Base-by-base conservation (phyloP, 2,329 filamentous ascomycete genomes). In the Alternaria burnsii region DNA sequence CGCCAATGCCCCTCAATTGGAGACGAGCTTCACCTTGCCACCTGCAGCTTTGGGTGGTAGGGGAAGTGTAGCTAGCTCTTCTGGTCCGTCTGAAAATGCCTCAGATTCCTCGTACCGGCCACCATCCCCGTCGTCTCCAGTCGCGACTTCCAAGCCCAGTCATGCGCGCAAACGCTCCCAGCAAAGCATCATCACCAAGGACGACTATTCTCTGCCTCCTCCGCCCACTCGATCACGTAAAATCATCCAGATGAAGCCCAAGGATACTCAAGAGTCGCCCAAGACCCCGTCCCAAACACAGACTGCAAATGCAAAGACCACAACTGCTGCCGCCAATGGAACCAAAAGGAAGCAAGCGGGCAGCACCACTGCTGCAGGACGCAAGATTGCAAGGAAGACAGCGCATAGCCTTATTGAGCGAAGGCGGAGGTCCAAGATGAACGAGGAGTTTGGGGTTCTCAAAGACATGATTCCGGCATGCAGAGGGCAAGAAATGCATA, bases 381-480 rank as follows among this genome's bases (percentile, higher is more conserved):
- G 93, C 57, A 98, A 97, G 82, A 96, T 95, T 68, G 94, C 95
- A 6, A 87, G 95, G 67, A 98, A 97, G 82, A 98, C 94, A 2
- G 95, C 95, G 11, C 95, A 99, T 75, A 97, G 93, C 73, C 81
- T 98, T 67, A 99, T 98, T 70, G 95, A 99, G 81, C 85, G 95
- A 46, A 84, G 94, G 59, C 84, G 95, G 71, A 85, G 95, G 63
- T 97, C 92, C 12, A 99, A 98, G 83, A 99, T 98, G 94, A 98
- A 99, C 70, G 94, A 98, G 77, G 95, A 98, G 80, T 98, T 98
- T 81, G 91, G 89, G 2, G 91, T 96, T 16, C 82, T 98, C 67
- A 98, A 98, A 81, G 87, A 90, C 71, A 93, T 99, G 91, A 96
- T 98, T 58, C 95, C 95, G 0, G 94, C 95, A 2, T 98, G 95